These are phyloP conservation scores for Osmanthus fragrans DNA, from an alignment of 257 asterid species.

Conservation along the genomic window DNA sequence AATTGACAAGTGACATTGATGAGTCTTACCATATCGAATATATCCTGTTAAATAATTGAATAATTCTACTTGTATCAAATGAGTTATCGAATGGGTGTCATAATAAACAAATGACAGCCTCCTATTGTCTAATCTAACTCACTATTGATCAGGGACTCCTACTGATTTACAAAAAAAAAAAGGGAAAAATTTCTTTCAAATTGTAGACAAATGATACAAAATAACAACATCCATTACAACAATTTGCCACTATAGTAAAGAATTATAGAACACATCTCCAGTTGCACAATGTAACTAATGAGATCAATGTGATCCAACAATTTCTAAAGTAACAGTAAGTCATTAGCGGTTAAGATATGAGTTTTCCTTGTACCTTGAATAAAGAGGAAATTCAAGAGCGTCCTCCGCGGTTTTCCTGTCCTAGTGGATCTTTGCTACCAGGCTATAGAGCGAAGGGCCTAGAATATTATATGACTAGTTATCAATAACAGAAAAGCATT, in stretches of 20 bases:
- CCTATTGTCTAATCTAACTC: fast-evolving
- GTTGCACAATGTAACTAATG: background rate
- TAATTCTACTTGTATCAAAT: no score
- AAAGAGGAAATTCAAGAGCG: slow-evolving; percentile 70
- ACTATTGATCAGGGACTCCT: no score
- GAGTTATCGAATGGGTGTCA: no score
- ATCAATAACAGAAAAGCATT: background rate
- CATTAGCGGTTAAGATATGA: slow-evolving; percentile 40
- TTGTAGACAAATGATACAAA: background rate
- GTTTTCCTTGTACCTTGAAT: slow-evolving; percentile 61
- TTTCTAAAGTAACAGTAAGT: background rate
- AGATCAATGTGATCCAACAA: background rate
- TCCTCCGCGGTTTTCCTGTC: slow-evolving; percentile 66
- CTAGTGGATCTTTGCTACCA: slow-evolving; percentile 71
- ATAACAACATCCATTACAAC: background rate
- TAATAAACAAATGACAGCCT: no score
- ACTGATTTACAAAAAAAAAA: no score
- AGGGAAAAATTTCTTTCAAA: background rate
- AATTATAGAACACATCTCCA: no score
- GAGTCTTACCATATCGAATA: no score
- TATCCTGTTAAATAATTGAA: no score
- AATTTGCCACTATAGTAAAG: no score
- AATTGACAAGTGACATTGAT: no score
- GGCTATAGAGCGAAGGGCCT: slow-evolving; percentile 75
- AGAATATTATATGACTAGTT: slow-evolving; percentile 4